Conservation (phyloP, 257 asterid genomes). For the Plantago ovata region DNA sequence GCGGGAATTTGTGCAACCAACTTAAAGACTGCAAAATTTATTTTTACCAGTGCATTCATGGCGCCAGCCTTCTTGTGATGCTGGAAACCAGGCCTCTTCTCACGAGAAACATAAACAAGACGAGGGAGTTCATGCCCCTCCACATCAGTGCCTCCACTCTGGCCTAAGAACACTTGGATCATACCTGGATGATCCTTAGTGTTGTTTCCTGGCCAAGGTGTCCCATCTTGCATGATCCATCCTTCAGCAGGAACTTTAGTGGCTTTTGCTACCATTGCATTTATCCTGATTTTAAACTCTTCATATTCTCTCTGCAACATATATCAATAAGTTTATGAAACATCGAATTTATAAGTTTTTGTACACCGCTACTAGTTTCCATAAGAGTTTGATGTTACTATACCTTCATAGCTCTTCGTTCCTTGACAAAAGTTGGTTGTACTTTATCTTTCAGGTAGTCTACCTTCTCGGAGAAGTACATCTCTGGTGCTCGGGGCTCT, state of each 20-base stretch:
- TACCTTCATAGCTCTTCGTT: conserved; percentile 97
- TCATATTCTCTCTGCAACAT: conserved; percentile 86
- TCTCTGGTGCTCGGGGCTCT: conserved; percentile 98
- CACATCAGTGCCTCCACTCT: conserved; percentile 82
- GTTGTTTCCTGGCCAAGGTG: conserved; percentile 99
- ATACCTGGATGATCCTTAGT: conserved; percentile 97
- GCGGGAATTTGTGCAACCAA: too few relatives aligned
- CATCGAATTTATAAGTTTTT: not conserved
- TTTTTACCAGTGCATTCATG: conserved; percentile 88
- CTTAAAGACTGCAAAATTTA: not conserved
- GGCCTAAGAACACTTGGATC: conserved; percentile 98
- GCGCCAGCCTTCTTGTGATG: conserved; percentile 99
- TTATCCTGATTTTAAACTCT: conserved; percentile 84
- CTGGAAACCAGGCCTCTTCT: conserved; percentile 95
- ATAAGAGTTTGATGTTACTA: conserved; percentile 9
- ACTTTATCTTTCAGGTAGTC: conserved; percentile 92
- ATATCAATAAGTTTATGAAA: conserved; percentile 11
- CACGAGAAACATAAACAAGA: conserved; percentile 96
- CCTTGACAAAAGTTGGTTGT: conserved; percentile 95
- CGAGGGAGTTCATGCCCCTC: conserved; percentile 97
- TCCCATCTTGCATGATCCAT: conserved; percentile 99
- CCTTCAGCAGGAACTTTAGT: conserved; percentile 85
- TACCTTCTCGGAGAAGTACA: conserved; percentile 84
- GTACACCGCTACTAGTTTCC: not conserved
- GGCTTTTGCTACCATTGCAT: conserved; percentile 95